Evolutionary conservation across 1,139 yeast genomes (phyloP).

Genomic region (Yamadazyma buinensis): DNA sequence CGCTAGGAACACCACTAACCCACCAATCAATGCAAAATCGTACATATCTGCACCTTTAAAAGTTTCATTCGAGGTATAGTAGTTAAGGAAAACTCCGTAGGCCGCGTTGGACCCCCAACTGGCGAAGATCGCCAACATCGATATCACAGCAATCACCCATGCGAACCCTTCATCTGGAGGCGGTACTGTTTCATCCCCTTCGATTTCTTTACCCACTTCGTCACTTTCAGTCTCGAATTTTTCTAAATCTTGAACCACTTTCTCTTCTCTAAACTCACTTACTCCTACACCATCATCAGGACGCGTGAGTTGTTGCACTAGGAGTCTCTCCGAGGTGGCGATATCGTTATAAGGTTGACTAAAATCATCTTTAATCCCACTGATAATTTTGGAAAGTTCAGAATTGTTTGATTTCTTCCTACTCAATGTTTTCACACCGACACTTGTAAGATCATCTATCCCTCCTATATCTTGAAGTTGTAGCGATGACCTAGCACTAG

Average conservation of each 20-base stretch:
- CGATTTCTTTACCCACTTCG: too few species aligned
- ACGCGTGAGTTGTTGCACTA: conserved; percentile 2
- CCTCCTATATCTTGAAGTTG: background rate
- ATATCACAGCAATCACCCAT: conserved; percentile 62
- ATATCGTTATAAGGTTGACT: conserved; percentile 18
- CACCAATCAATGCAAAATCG: conserved; percentile 70
- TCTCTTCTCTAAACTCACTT: conserved; percentile 1
- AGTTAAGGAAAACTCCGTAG: conserved; percentile 64
- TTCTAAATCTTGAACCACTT: conserved; percentile 9
- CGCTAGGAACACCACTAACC: conserved; percentile 56
- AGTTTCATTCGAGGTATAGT: conserved; percentile 41
- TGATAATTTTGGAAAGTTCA: conserved; percentile 28
- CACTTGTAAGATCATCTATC: background rate
- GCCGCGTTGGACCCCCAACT: conserved; percentile 78
- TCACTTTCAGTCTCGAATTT: conserved; percentile 9
- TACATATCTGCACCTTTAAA: conserved; percentile 57
- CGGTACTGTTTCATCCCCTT: conserved; percentile 24
- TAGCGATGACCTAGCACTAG: too few species aligned
- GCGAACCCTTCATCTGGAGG: conserved; percentile 72
- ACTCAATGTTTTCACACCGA: background rate
- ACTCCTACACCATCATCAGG: background rate
- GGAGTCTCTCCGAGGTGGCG: conserved; percentile 20
- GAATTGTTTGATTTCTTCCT: conserved; percentile 14
- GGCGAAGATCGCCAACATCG: conserved; percentile 43
- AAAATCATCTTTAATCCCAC: conserved; percentile 32